A percentile compares a stretch with the other conserved stretches of the same genome.
These are phyloP conservation scores for Colletotrichum sp. DNA, from an alignment of 2,329 filamentous ascomycete species.

Conservation along the genomic window DNA sequence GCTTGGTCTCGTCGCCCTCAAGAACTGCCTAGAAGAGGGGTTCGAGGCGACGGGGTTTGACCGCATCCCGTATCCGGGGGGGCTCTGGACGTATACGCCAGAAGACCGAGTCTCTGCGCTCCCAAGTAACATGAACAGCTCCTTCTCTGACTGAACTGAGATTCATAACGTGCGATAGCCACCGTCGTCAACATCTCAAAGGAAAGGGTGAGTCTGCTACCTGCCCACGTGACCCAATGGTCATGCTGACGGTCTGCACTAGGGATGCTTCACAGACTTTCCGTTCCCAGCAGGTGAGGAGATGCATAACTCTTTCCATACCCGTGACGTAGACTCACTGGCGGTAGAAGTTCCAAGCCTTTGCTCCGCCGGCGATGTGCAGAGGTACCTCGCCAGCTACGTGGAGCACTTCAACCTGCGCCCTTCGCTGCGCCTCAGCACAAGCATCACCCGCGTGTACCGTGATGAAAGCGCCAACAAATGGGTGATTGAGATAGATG, in stretches of 20 bases:
- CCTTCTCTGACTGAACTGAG: background rate
- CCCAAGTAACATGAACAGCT: slow-evolving; percentile 20
- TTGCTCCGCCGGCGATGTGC: slow-evolving; percentile 27
- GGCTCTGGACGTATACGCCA: slow-evolving; percentile 44
- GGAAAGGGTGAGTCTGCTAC: slow-evolving; percentile 24
- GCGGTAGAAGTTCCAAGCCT: slow-evolving; percentile 25
- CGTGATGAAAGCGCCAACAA: slow-evolving; percentile 21
- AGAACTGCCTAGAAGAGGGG: slow-evolving; percentile 47
- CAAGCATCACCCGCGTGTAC: slow-evolving; percentile 22
- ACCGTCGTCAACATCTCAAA: slow-evolving; percentile 35
- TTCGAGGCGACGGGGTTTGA: slow-evolving; percentile 49
- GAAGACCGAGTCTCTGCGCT: slow-evolving; percentile 41
- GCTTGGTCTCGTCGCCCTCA: slow-evolving; percentile 42
- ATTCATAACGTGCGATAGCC: slow-evolving; percentile 12
- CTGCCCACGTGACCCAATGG: background rate
- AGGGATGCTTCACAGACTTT: slow-evolving; percentile 38
- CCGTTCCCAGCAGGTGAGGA: slow-evolving; percentile 27
- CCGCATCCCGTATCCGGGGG: slow-evolving; percentile 41
- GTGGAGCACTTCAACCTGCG: slow-evolving; percentile 33
- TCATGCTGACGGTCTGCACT: background rate
- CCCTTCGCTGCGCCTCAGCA: slow-evolving; percentile 27
- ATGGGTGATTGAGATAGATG: slow-evolving; percentile 33
- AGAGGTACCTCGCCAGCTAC: slow-evolving; percentile 35
- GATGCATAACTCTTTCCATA: background rate
- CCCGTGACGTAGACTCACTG: background rate